Percentiles rank a stretch among this genome's conserved stretches.
phyloP scores from a whole-genome alignment of 2,329 filamentous ascomycete genomes.

The Aspergillus eucalypticola region DNA sequence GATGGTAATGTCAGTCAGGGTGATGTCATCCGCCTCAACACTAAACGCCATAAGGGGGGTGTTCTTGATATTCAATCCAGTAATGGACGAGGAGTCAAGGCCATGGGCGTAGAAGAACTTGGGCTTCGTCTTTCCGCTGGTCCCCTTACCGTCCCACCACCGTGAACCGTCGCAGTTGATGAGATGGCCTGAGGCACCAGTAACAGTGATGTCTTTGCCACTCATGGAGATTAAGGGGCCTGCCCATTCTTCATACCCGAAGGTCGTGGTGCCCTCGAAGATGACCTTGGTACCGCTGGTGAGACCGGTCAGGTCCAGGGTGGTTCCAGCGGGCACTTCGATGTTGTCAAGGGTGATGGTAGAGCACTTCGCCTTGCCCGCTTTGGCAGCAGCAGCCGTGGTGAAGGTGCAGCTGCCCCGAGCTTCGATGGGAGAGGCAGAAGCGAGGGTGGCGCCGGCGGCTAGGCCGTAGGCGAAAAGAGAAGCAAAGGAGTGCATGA shows the following conservation, averaged over 20 bases:
- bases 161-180: conserved; percentile 44
- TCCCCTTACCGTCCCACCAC: conserved; percentile 50
- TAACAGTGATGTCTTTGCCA: conserved; percentile 45
- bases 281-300: conserved; percentile 44
- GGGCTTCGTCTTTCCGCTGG: conserved; percentile 39
- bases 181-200: conserved; percentile 35
- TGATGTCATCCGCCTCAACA: conserved; percentile 33
- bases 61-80: conserved; percentile 44
- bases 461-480: background rate
- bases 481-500: background rate
- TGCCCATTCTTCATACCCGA: conserved; percentile 40
- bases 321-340: conserved; percentile 39
- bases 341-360: conserved; percentile 45
- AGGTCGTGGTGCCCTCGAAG: conserved; percentile 44
- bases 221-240: conserved; percentile 37
- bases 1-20: conserved; percentile 39
- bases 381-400: conserved; percentile 9
- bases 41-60: conserved; percentile 44
- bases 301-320: conserved; percentile 46
- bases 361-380: conserved; percentile 43
- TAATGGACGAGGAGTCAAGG: conserved; percentile 41
- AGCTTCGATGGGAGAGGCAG: background rate
- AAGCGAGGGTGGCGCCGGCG: background rate
- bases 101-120: conserved; percentile 45
- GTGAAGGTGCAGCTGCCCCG: background rate